Percentiles rank a stretch among this genome's conserved stretches.
Conservation (phyloP, 2,329 filamentous ascomycete genomes). For the Colletotrichum siamense region DNA sequence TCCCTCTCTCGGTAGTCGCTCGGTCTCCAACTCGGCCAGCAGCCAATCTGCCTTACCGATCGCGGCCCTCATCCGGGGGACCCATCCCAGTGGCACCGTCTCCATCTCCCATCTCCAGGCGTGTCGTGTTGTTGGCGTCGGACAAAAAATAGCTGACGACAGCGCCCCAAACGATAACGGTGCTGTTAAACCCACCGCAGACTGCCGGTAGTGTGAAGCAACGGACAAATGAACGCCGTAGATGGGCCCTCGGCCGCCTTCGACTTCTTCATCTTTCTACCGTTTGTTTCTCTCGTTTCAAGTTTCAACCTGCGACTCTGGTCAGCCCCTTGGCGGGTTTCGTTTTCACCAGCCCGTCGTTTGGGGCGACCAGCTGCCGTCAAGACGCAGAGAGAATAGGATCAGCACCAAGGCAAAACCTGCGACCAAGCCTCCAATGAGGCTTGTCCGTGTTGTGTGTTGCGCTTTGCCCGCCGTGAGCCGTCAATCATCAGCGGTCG, state of each 20-base stretch:
- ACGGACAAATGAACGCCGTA: background rate
- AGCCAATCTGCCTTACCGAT: constrained; percentile 5
- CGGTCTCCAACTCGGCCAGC: background rate
- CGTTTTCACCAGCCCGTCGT: constrained; percentile 1
- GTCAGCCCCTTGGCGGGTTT: constrained; percentile 6
- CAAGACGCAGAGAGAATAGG: background rate
- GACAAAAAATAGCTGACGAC: background rate
- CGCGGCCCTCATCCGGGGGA: background rate
- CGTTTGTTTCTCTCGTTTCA: constrained; percentile 13
- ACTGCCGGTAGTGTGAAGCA: background rate
- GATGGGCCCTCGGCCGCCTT: background rate
- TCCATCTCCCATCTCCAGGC: background rate
- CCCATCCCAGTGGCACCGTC: background rate
- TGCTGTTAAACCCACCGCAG: background rate
- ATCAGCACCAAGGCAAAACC: background rate
- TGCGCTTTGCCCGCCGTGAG: background rate
- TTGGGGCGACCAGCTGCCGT: background rate
- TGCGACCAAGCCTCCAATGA: background rate
- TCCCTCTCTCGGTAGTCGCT: background rate
- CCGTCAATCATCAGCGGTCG: background rate
- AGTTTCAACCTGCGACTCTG: constrained; percentile 17
- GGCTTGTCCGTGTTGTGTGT: background rate
- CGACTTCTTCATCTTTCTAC: background rate
- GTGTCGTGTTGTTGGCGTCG: background rate
- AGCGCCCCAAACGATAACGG: background rate